Evolutionary conservation across 2,329 filamentous ascomycete species (phyloP).

Genomic region (Aspergillus brasiliensis): DNA sequence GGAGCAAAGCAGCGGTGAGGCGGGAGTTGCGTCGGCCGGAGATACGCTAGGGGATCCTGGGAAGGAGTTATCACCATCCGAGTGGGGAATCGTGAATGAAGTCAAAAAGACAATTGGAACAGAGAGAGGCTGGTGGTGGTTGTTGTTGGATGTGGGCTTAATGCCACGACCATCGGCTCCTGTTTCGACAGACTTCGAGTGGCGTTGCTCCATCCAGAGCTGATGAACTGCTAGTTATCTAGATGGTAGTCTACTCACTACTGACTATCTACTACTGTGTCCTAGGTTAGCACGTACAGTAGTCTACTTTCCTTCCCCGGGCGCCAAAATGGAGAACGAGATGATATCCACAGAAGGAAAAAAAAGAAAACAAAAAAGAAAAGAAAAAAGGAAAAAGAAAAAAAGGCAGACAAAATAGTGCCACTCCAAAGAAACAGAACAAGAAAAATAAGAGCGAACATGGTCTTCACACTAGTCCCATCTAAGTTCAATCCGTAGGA

Average conservation of each 20-base stretch:
- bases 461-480: neutral
- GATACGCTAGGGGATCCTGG: constrained; percentile 42
- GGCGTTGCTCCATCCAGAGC: too few species aligned
- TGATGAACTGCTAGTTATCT: too few species aligned
- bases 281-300: neutral
- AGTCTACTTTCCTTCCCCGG: neutral
- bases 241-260: too few species aligned
- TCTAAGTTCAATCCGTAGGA: neutral
- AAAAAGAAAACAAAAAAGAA: neutral
- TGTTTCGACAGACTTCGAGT: too few species aligned
- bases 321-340: too few species aligned
- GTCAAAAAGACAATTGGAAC: neutral
- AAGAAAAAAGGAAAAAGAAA: neutral
- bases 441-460: neutral
- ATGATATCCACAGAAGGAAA: neutral
- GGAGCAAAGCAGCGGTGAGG: constrained; percentile 49
- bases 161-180: neutral
- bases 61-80: constrained; percentile 32
- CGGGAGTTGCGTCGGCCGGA: constrained; percentile 29
- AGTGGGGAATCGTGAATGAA: neutral
- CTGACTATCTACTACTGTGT: neutral
- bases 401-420: neutral
- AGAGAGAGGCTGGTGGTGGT: neutral
- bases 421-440: neutral
- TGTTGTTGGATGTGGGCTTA: neutral